phyloP scores from a whole-genome alignment of 2,329 filamentous ascomycete genomes.

The Chrysoporthe austroafricana region DNA sequence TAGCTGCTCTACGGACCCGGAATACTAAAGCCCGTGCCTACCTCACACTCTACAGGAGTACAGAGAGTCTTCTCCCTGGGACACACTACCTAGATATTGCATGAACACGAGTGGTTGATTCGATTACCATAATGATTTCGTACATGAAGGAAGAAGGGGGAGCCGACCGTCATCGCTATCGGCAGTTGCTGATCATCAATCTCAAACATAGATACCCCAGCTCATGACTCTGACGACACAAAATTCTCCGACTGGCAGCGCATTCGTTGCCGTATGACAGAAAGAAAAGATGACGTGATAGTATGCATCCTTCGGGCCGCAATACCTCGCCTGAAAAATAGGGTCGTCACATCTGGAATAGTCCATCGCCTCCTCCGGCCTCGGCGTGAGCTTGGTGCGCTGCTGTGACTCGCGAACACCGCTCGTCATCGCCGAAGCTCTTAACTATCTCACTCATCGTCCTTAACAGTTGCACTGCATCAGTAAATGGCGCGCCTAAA shows the following conservation, averaged over 20 bases:
- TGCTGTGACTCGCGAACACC: not conserved
- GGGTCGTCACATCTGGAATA: not conserved
- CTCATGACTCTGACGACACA: not conserved
- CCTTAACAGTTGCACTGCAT: not conserved
- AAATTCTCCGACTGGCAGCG: not conserved
- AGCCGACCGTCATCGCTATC: not conserved
- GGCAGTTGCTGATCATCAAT: not conserved
- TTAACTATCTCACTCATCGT: not conserved
- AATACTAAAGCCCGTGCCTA: not conserved
- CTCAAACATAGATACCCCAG: not conserved
- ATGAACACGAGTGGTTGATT: not conserved
- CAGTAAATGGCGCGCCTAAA: not conserved
- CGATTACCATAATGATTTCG: not conserved
- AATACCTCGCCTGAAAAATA: not conserved
- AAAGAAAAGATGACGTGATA: slow-evolving; percentile 6
- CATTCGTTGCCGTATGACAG: slow-evolving; percentile 6
- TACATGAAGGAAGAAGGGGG: not conserved
- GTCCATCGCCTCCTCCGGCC: not conserved
- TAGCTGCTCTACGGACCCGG: not conserved
- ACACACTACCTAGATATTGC: not conserved
- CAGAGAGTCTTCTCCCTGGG: not conserved
- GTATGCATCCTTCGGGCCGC: slow-evolving; percentile 26
- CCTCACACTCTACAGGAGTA: not conserved
- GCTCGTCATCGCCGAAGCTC: not conserved
- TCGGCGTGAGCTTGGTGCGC: slow-evolving; percentile 4